phyloP scores from a whole-genome alignment of 179 eudicot genomes.

The Camellia oleifera region DNA sequence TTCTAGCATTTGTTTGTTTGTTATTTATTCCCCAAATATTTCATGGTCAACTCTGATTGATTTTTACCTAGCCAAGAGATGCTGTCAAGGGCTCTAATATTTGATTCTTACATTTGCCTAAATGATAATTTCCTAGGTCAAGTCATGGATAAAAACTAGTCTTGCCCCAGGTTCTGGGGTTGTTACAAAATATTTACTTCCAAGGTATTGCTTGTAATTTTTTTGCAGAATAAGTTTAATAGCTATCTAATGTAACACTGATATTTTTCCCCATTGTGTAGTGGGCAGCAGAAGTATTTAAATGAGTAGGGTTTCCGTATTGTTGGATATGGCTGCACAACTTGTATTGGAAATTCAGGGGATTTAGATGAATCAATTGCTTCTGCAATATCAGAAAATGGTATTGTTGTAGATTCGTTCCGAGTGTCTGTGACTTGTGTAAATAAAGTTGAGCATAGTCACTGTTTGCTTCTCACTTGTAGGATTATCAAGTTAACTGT shows the following conservation, averaged over 20 bases:
- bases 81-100: neutral
- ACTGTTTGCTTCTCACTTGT: neutral
- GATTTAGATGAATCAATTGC: slow-evolving; percentile 55
- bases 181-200: slow-evolving; percentile 45
- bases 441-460: neutral
- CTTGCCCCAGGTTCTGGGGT: slow-evolving; percentile 65
- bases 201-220: slow-evolving; percentile 30
- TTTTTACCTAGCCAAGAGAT: neutral
- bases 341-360: slow-evolving; percentile 61
- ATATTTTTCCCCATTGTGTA: slow-evolving; percentile 8
- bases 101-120: neutral
- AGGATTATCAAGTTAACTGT: no score
- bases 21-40: neutral
- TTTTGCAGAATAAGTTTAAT: no score
- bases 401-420: slow-evolving; percentile 4
- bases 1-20: neutral
- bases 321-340: slow-evolving; percentile 66
- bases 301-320: slow-evolving; percentile 51
- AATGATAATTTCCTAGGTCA: slow-evolving; percentile 32
- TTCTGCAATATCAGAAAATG: slow-evolving; percentile 62
- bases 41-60: neutral
- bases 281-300: slow-evolving; percentile 53
- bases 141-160: slow-evolving; percentile 58
- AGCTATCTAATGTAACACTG: neutral
- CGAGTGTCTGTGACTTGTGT: neutral